Conservation (phyloP, 495 filamentous ascomycete species). For the Aspergillus affinis region DNA sequence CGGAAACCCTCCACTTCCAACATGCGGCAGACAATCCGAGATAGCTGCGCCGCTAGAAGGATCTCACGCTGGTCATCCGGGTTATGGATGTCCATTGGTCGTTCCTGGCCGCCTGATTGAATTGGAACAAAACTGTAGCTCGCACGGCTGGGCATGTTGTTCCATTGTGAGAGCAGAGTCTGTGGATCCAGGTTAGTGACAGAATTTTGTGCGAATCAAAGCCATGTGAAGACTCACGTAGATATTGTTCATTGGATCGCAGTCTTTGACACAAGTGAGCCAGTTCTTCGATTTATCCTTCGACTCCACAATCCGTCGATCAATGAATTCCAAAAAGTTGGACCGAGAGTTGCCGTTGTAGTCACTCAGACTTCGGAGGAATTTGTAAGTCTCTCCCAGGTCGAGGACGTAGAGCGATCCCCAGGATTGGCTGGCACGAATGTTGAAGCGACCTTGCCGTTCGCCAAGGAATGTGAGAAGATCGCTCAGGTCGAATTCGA, state of each 20-base stretch:
- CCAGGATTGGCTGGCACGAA: constrained; percentile 47
- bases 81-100: constrained; percentile 43
- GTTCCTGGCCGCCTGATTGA: constrained; percentile 33
- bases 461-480: constrained; percentile 43
- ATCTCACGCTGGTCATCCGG: constrained; percentile 43
- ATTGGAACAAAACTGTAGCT: constrained; percentile 44
- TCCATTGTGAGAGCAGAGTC: constrained; percentile 49
- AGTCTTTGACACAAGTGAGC: constrained; percentile 47
- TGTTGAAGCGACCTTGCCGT: constrained; percentile 49
- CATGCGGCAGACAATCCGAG: constrained; percentile 50
- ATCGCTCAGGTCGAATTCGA: constrained; percentile 42
- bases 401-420: constrained; percentile 47
- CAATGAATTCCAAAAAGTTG: constrained; percentile 48
- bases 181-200: constrained; percentile 20
- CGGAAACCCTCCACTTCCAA: constrained; percentile 53
- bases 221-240: constrained; percentile 31
- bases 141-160: constrained; percentile 53
- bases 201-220: not conserved
- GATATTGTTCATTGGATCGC: constrained; percentile 44
- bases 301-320: constrained; percentile 47
- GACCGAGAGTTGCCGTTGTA: constrained; percentile 48
- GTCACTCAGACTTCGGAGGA: constrained; percentile 44
- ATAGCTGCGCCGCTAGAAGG: constrained; percentile 47
- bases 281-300: constrained; percentile 52
- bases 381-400: constrained; percentile 45